Percentiles rank a stretch among this genome's conserved stretches.
Conservation (phyloP, 257 asterid genomes). For the Nemophila menziesii region DNA sequence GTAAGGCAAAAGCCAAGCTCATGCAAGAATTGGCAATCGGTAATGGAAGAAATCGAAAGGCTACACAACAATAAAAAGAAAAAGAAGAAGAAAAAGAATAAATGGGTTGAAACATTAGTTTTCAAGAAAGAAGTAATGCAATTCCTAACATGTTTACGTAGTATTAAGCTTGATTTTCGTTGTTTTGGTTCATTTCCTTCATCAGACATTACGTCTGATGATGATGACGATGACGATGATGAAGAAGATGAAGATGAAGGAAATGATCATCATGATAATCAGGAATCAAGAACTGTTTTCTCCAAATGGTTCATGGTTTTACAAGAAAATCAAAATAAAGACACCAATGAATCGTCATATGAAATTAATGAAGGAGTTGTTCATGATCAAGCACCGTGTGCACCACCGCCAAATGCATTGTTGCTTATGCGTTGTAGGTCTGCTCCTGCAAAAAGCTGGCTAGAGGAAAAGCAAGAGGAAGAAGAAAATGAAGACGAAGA, state of each 20-base stretch:
- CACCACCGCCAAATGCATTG: conserved; percentile 59
- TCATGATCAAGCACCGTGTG: conserved; percentile 9
- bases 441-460: conserved; percentile 78
- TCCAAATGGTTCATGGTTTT: conserved; percentile 85
- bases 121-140: conserved; percentile 76
- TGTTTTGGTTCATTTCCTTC: conserved; percentile 65
- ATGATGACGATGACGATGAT: conserved; percentile 35
- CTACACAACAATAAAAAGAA: conserved; percentile 35
- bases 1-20: conserved; percentile 39
- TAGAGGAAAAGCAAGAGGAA: conserved; percentile 32
- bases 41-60: conserved; percentile 88
- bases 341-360: conserved; percentile 3
- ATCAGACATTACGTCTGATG: conserved; percentile 43
- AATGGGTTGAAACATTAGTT: conserved; percentile 58
- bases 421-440: conserved; percentile 83
- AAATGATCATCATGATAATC: conserved; percentile 16
- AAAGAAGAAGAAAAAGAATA: conserved; percentile 28
- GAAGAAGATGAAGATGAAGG: conserved; percentile 15
- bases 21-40: conserved; percentile 83
- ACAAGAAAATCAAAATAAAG: conserved; percentile 32
- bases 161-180: conserved; percentile 56
- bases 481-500: conserved; percentile 6
- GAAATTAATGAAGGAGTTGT: conserved; percentile 4
- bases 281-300: conserved; percentile 36
- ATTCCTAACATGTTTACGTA: conserved; percentile 60